phyloP scores from a whole-genome alignment of 164 flowering plant genomes.

The Liriodendron chinense region DNA sequence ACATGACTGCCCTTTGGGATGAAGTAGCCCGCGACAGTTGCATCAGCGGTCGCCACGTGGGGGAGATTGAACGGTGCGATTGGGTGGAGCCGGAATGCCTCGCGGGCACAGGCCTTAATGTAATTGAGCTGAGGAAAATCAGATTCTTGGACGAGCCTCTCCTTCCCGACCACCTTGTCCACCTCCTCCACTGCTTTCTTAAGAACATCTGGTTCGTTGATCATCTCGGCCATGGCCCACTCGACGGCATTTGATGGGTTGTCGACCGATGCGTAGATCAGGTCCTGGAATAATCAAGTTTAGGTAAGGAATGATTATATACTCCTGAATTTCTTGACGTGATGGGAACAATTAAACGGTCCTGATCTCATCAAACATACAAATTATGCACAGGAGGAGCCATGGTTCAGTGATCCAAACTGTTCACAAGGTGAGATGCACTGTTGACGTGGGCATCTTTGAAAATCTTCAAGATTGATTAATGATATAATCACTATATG shows the following conservation, averaged over 20 bases:
- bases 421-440: no score
- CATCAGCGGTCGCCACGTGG: constrained; percentile 21
- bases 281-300: constrained; percentile 18
- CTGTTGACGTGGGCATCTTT: no score
- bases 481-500: no score
- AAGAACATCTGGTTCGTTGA: constrained; percentile 31
- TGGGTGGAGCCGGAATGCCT: constrained; percentile 29
- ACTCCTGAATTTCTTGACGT: no score
- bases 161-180: constrained; percentile 23
- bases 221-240: constrained; percentile 35
- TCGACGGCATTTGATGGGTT: constrained; percentile 33
- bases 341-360: no score
- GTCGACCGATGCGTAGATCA: constrained; percentile 31
- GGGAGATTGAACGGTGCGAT: constrained; percentile 31
- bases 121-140: constrained; percentile 27
- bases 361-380: no score
- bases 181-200: constrained; percentile 22
- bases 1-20: constrained; percentile 33
- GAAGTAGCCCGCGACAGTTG: constrained; percentile 28
- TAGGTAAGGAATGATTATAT: no score
- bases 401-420: no score
- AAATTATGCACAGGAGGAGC: no score
- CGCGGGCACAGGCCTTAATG: constrained; percentile 24
- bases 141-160: constrained; percentile 30
- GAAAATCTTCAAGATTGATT: no score